Conservation (phyloP, 768 basidiomycete genomes). For the Rhodotorula babjevae region DNA sequence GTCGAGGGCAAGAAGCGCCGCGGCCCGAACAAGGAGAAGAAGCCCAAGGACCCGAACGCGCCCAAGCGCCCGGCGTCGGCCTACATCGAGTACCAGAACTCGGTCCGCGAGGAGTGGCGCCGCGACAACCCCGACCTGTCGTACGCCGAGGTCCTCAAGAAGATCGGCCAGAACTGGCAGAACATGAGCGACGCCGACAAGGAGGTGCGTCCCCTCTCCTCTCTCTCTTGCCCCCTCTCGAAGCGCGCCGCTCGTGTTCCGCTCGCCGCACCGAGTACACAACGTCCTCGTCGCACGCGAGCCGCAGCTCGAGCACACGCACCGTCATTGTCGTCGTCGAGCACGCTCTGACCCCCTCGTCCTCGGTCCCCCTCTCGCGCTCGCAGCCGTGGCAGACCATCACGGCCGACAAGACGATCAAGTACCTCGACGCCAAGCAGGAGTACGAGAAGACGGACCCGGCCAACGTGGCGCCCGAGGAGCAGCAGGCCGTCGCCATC, state of each 20-base stretch:
- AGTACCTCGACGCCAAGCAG: constrained; percentile 23
- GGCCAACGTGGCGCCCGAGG: neutral
- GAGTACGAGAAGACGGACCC: constrained; percentile 30
- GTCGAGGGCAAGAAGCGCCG: constrained; percentile 53
- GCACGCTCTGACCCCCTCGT: no score
- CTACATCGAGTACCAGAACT: constrained; percentile 92
- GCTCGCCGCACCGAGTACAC: neutral
- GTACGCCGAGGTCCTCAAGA: constrained; percentile 65
- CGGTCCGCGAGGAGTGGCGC: constrained; percentile 70
- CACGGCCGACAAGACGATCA: constrained; percentile 30
- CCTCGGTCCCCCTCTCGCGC: neutral
- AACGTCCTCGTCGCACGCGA: no score
- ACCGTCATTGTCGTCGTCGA: no score
- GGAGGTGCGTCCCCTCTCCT: constrained; percentile 55
- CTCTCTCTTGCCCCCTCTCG: neutral
- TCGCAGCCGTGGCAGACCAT: constrained; percentile 32
- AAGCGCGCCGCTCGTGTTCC: neutral
- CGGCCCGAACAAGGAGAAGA: constrained; percentile 54
- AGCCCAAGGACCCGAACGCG: constrained; percentile 79
- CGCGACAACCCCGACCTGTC: constrained; percentile 59
- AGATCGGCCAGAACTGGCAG: constrained; percentile 73
- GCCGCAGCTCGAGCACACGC: no score
- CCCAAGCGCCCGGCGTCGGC: constrained; percentile 90
- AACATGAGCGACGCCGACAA: constrained; percentile 64
- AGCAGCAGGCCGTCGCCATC: neutral